Conservation (phyloP, 1,139 yeast genomes). For the Schwanniomyces etchellsii region DNA sequence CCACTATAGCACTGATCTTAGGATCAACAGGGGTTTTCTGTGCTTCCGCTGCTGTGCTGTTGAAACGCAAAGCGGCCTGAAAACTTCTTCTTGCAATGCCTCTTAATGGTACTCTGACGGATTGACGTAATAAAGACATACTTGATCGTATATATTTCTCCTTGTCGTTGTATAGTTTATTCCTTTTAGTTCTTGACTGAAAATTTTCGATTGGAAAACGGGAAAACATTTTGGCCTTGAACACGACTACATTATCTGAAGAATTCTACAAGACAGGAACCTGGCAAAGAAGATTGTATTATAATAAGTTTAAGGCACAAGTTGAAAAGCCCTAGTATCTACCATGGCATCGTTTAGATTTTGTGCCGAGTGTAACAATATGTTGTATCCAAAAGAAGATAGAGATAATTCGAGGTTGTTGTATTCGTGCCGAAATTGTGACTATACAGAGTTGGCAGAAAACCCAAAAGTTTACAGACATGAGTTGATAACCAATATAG, state of each 20-base stretch:
- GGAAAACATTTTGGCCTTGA: too few species aligned
- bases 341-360: conserved; percentile 84
- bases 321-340: neutral
- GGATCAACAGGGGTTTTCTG: conserved; percentile 65
- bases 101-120: conserved; percentile 34
- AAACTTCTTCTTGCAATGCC: conserved; percentile 21
- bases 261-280: neutral
- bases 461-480: conserved; percentile 87
- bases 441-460: conserved; percentile 88
- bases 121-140: conserved; percentile 34
- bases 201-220: conserved; percentile 1
- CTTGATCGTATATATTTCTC: neutral
- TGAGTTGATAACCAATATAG: conserved; percentile 82
- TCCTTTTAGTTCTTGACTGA: conserved; percentile 15
- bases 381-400: conserved; percentile 98
- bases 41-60: conserved; percentile 46
- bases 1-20: conserved; percentile 81
- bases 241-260: neutral
- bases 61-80: conserved; percentile 35
- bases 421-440: conserved; percentile 93
- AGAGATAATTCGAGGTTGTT: conserved; percentile 64
- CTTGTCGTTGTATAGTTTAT: conserved; percentile 2
- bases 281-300: neutral
- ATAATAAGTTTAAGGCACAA: neutral
- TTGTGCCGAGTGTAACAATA: conserved; percentile 93